Evolutionary conservation across 2,329 filamentous ascomycete species (phyloP).

Genomic region (Phyllosticta citriasiana): DNA sequence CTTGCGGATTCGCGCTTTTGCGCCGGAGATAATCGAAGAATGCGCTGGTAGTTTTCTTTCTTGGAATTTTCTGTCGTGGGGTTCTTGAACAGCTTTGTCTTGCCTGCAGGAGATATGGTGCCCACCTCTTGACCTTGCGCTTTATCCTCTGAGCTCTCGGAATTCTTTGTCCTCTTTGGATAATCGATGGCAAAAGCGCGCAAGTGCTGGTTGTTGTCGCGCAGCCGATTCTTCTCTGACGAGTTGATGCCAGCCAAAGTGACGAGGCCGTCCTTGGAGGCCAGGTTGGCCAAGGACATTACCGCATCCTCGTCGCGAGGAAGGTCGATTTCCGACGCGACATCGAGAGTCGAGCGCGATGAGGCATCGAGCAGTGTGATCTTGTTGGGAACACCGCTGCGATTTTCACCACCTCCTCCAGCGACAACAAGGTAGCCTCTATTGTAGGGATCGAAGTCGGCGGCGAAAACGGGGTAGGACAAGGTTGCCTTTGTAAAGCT

Average conservation of each 20-base stretch:
- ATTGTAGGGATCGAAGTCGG: conserved; percentile 79
- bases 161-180: conserved; percentile 33
- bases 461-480: conserved; percentile 75
- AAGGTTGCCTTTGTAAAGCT: conserved; percentile 54
- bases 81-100: conserved; percentile 41
- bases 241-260: conserved; percentile 75
- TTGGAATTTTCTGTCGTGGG: conserved; percentile 29
- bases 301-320: conserved; percentile 82
- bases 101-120: conserved; percentile 38
- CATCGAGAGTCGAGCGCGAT: conserved; percentile 52
- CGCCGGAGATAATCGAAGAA: conserved; percentile 48
- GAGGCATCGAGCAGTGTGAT: conserved; percentile 69
- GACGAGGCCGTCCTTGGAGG: conserved; percentile 46
- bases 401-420: conserved; percentile 66
- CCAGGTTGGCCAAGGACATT: conserved; percentile 64
- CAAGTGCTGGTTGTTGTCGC: conserved; percentile 76
- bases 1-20: conserved; percentile 39
- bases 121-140: conserved; percentile 20
- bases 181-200: conserved; percentile 59
- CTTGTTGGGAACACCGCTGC: conserved; percentile 76
- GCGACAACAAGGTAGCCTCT: conserved; percentile 67
- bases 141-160: conserved; percentile 22
- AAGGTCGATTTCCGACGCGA: conserved; percentile 63
- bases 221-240: conserved; percentile 57
- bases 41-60: conserved; percentile 50